Percentiles rank a stretch among this genome's conserved stretches.
Conservation (phyloP, 495 filamentous ascomycete genomes). For the Neurospora sp. region DNA sequence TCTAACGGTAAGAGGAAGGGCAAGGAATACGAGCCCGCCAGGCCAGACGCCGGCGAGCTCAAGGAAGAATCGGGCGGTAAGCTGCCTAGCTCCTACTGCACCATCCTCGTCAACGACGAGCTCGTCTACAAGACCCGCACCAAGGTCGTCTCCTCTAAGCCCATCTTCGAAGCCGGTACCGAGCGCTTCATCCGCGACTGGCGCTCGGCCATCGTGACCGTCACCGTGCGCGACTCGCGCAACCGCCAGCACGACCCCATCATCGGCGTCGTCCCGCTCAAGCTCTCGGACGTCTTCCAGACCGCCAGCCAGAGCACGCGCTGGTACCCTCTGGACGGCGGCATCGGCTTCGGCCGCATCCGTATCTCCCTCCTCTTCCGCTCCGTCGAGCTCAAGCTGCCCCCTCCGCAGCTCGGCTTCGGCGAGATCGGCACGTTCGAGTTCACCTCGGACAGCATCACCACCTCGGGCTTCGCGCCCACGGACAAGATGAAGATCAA, state of each 20-base stretch:
- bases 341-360: constrained; percentile 73
- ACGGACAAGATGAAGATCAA: constrained; percentile 65
- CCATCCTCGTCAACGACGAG: constrained; percentile 80
- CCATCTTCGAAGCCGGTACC: constrained; percentile 93
- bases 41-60: constrained; percentile 66
- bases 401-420: constrained; percentile 75
- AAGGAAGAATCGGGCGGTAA: constrained; percentile 70
- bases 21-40: constrained; percentile 81
- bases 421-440: constrained; percentile 86
- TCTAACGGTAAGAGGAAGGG: constrained; percentile 59
- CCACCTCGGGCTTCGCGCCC: constrained; percentile 44
- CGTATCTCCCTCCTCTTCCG: constrained; percentile 85
- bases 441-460: constrained; percentile 58
- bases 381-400: constrained; percentile 71
- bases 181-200: constrained; percentile 94
- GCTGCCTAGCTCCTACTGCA: constrained; percentile 84
- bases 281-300: constrained; percentile 75
- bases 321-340: constrained; percentile 50
- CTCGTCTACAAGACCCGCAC: constrained; percentile 84
- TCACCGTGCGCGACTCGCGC: constrained; percentile 77
- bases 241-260: constrained; percentile 91
- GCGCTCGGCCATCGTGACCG: constrained; percentile 74
- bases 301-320: constrained; percentile 67
- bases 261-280: constrained; percentile 79
- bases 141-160: constrained; percentile 85